Evolutionary conservation across 2,329 filamentous ascomycete species (phyloP).

Genomic region (Ophiosphaerella korrae): DNA sequence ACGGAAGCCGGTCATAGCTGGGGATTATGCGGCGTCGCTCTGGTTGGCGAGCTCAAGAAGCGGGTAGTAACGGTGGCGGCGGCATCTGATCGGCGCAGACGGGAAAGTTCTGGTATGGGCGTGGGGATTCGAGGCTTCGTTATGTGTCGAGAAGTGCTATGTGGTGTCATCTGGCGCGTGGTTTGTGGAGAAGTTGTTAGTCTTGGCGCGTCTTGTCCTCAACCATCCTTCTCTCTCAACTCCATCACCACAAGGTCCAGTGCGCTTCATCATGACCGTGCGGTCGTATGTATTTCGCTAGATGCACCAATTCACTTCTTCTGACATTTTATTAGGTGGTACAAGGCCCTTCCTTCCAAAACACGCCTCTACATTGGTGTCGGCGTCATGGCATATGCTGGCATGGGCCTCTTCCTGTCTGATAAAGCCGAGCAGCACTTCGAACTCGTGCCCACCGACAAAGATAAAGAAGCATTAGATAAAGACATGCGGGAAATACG

Average conservation of each 20-base stretch:
- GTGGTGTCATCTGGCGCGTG: not conserved
- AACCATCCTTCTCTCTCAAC: slow-evolving; percentile 5
- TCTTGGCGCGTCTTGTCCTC: slow-evolving; percentile 3
- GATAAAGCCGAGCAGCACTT: slow-evolving; percentile 75
- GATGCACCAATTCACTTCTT: not conserved
- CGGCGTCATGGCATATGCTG: slow-evolving; percentile 77
- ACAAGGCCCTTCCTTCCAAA: slow-evolving; percentile 71
- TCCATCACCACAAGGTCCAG: slow-evolving; percentile 1
- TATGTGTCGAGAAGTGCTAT: not conserved
- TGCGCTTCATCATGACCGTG: slow-evolving; percentile 34
- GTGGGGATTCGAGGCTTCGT: not conserved
- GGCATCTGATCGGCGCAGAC: slow-evolving; percentile 27
- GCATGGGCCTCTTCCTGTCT: slow-evolving; percentile 72
- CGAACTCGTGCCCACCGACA: slow-evolving; percentile 72
- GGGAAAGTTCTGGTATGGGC: slow-evolving; percentile 20
- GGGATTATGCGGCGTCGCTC: slow-evolving; percentile 9
- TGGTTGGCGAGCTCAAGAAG: slow-evolving; percentile 21
- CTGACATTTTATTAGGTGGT: slow-evolving; percentile 49
- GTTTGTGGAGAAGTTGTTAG: not conserved
- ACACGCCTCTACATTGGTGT: slow-evolving; percentile 74
- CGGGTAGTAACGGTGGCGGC: slow-evolving; percentile 18
- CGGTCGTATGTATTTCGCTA: slow-evolving; percentile 40
- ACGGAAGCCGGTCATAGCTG: slow-evolving; percentile 42
- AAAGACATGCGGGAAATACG: slow-evolving; percentile 68
- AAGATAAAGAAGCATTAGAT: slow-evolving; percentile 60